These are phyloP conservation scores for Xeromyces bisporus DNA, from an alignment of 495 filamentous ascomycete species.

Conservation along the genomic window DNA sequence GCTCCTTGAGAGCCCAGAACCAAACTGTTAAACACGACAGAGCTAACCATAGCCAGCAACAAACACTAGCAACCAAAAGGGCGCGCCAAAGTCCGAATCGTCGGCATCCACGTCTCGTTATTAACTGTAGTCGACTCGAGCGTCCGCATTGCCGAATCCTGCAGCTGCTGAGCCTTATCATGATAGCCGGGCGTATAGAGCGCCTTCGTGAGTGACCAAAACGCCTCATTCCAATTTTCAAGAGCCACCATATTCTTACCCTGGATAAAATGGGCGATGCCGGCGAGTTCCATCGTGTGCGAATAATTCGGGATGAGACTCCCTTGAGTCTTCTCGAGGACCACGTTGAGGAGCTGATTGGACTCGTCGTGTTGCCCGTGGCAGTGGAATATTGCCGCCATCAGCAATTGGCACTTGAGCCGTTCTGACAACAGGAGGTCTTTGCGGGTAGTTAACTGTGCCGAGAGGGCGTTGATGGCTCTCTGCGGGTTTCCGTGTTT, in stretches of 20 bases:
- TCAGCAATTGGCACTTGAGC: conserved; percentile 5
- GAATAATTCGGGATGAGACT: background rate
- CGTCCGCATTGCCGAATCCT: conserved; percentile 4
- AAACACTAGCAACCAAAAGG: no score
- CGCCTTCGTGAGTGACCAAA: conserved; percentile 5
- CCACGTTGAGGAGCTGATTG: conserved; percentile 1
- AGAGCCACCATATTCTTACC: conserved; percentile 6
- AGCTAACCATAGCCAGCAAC: no score
- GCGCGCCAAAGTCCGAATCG: background rate
- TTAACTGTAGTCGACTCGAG: background rate
- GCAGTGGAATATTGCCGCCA: conserved; percentile 5
- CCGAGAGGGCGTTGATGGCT: conserved; percentile 3
- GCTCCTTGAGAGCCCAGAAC: no score
- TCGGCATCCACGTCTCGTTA: background rate
- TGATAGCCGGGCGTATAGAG: conserved; percentile 7
- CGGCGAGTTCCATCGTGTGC: background rate
- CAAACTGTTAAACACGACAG: no score
- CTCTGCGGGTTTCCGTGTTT: conserved; percentile 2
- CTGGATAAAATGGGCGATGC: conserved; percentile 7
- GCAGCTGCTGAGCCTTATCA: conserved; percentile 4
- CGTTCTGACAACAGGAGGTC: conserved; percentile 2
- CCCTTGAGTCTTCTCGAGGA: conserved; percentile 1
- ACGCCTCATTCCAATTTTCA: conserved; percentile 5
- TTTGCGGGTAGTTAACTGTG: conserved; percentile 1
- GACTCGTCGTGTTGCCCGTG: conserved; percentile 4